Percentiles rank a stretch among this genome's conserved stretches.
phyloP scores from a whole-genome alignment of 148 eudicot species.

The Amaranthus hypochondriacus region DNA sequence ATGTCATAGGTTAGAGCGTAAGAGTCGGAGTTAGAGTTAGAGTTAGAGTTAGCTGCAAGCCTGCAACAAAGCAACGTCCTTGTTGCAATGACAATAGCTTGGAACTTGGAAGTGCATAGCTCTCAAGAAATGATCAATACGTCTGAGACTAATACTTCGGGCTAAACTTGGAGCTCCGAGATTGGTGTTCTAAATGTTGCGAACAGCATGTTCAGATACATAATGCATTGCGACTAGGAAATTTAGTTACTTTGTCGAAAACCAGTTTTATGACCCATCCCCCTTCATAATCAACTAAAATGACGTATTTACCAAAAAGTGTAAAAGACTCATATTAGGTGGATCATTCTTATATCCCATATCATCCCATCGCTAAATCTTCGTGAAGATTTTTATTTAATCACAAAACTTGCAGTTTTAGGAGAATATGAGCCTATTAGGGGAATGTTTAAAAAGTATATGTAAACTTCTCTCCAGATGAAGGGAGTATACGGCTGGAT shows the following conservation, averaged over 20 bases:
- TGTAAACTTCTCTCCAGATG: not conserved
- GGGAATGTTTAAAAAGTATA: not conserved
- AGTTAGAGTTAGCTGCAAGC: not conserved
- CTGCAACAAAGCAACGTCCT: not conserved
- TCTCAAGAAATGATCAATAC: not conserved
- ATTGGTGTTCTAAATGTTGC: not conserved
- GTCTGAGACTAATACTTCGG: not conserved
- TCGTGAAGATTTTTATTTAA: no score
- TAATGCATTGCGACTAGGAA: not conserved
- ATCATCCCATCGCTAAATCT: no score
- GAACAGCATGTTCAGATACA: slow-evolving; percentile 5
- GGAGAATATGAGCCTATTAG: not conserved
- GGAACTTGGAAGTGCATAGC: not conserved
- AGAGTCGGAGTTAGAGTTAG: not conserved
- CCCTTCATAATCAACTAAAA: no score
- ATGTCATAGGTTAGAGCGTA: not conserved
- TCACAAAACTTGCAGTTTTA: no score
- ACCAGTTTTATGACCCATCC: no score
- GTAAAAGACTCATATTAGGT: no score
- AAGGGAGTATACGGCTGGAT: not conserved
- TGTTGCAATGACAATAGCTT: not conserved
- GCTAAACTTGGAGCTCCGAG: not conserved
- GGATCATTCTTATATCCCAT: no score
- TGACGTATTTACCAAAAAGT: no score
- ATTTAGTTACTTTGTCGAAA: not conserved